Evolutionary conservation across 2,329 filamentous ascomycete species (phyloP), one percentile per base, ranked within the genome.

Genomic region (Pyricularia pennisetigena): DNA sequence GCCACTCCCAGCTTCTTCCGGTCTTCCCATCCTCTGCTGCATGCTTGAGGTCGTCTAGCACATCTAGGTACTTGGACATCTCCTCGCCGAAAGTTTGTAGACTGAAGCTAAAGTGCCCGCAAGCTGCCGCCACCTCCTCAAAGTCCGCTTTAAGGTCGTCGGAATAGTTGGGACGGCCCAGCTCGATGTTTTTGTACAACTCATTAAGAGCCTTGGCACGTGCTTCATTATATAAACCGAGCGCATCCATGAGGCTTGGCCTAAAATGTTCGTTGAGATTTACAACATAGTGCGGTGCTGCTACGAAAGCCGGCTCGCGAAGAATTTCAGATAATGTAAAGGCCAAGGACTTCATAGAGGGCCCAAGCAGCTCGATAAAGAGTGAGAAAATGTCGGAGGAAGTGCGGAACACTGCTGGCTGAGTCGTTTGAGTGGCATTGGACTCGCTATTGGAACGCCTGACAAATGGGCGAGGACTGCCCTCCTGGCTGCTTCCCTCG

Each of bases 41-140:
- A 70, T 90, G 85, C 76, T 95, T 94, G 59, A 98, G 79, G 61
- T 97, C 92, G 74, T 97, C 93, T 4, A 99, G 80, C 0, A 95
- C 89, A 67, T 92, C 88, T 63, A 99, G 79, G 73, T 97, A 95
- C 14, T 86, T 86, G 71, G 92, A 88, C 80, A 97, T 91, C 75
- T 97, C 93, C 75, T 97, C 92, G 0, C 93, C 94, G 74, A 98
- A 94, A 72, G 95, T 91, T 71, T 95, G 87, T 29, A 99, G 82
- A 62, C 91, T 96, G 76, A 95, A 97, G 75, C 92, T 94, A 75
- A 98, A 99, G 78, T 98, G 94, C 0, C 95, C 94, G 74, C 95
- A 99, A 68, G 94, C 96, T n/a, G 95, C 94, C 59, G 94, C 94
- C 12, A 98, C 94, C 78, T 99, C 95, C 76, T 99, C 95, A 69